These are phyloP conservation scores for Trichoderma lentiforme DNA, from an alignment of 2,329 filamentous ascomycete genomes.

Conservation along the genomic window DNA sequence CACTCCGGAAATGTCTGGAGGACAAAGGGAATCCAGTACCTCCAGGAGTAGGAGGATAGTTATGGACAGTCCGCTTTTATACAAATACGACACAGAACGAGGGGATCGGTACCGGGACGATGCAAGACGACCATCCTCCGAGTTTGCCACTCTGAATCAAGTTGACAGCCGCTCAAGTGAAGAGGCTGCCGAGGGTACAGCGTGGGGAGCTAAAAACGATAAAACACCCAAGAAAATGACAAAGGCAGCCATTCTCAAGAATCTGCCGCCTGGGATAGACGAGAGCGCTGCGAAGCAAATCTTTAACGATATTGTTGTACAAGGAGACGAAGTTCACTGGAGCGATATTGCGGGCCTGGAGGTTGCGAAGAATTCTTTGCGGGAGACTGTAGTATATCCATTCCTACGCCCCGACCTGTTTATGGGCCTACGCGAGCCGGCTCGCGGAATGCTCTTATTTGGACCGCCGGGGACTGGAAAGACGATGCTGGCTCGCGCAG, in stretches of 20 bases:
- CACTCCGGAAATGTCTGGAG: background rate
- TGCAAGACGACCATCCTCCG: background rate
- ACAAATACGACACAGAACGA: background rate
- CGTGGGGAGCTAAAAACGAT: constrained; percentile 27
- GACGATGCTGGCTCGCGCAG: constrained; percentile 89
- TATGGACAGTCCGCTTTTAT: background rate
- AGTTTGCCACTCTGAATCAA: background rate
- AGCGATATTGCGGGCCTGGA: constrained; percentile 88
- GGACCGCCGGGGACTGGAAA: constrained; percentile 97
- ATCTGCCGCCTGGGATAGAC: constrained; percentile 79
- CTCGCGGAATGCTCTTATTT: constrained; percentile 91
- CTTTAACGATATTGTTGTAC: constrained; percentile 90
- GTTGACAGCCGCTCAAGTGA: constrained; percentile 46
- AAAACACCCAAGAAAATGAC: constrained; percentile 56
- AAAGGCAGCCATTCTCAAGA: constrained; percentile 66
- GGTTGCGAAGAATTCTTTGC: constrained; percentile 83
- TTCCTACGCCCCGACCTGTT: constrained; percentile 94
- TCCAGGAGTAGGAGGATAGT: background rate
- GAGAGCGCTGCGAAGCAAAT: constrained; percentile 82
- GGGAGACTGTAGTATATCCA: constrained; percentile 95
- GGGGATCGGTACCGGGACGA: background rate
- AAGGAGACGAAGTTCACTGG: constrained; percentile 95
- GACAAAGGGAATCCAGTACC: background rate
- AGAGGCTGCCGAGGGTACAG: constrained; percentile 30
- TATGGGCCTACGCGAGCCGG: constrained; percentile 90